Conservation (phyloP, 176 grass and related monocot species). For the Carex cristatella region DNA sequence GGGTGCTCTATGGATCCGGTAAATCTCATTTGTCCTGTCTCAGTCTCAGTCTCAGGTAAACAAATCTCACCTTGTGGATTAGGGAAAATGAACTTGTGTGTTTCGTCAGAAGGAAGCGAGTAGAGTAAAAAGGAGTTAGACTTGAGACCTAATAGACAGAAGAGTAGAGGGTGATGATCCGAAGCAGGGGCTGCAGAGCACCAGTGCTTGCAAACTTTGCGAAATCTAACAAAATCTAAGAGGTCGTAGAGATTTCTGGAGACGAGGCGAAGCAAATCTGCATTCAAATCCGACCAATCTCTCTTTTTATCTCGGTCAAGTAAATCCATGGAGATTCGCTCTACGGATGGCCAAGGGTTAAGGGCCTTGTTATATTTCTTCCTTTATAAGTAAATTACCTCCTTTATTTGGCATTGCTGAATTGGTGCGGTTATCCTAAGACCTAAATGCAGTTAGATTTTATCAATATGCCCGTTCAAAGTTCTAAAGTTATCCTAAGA, state of each 20-base stretch:
- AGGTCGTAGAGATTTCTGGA: not conserved
- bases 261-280: not conserved
- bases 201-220: not conserved
- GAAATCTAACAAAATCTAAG: not conserved
- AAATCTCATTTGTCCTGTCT: not conserved
- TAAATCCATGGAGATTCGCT: not conserved
- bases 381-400: too few relatives aligned
- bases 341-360: not conserved
- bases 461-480: too few relatives aligned
- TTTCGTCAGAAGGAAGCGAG: not conserved
- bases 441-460: too few relatives aligned
- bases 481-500: too few relatives aligned
- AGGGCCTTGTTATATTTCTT: too few relatives aligned
- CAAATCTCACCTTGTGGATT: not conserved
- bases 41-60: not conserved
- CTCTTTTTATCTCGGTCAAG: not conserved
- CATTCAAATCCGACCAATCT: not conserved
- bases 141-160: not conserved
- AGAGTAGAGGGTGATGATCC: not conserved
- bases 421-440: too few relatives aligned
- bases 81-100: not conserved
- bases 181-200: not conserved
- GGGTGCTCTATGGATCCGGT: not conserved
- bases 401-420: too few relatives aligned
- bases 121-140: not conserved